phyloP scores from a whole-genome alignment of 108 stramenopile species.

The Aureococcus anophagefferens region DNA sequence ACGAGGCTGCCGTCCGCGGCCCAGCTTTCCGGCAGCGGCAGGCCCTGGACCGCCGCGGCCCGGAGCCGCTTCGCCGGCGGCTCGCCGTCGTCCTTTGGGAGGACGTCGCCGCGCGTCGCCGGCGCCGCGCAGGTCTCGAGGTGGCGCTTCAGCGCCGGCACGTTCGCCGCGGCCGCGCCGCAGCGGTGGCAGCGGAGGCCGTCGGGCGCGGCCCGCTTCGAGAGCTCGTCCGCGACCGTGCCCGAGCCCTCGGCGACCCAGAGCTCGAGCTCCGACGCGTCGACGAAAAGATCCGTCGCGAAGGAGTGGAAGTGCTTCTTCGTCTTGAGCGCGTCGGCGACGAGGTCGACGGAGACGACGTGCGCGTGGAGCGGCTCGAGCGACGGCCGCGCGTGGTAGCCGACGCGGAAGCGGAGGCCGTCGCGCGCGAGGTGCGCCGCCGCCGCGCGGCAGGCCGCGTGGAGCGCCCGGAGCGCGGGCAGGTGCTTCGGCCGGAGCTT shows the following conservation, averaged over 20 bases:
- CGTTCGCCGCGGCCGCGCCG: background rate
- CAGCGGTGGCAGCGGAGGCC: background rate
- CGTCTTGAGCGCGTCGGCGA: constrained; percentile 13
- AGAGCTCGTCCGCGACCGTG: background rate
- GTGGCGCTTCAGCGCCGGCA: constrained; percentile 3
- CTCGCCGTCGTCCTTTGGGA: too few species aligned
- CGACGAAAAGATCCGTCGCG: constrained; percentile 21
- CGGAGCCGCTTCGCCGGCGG: too few species aligned
- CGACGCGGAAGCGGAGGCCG: background rate
- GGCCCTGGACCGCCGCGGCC: too few species aligned
- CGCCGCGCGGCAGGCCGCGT: constrained; percentile 3
- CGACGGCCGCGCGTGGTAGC: constrained; percentile 33
- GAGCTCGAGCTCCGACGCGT: background rate
- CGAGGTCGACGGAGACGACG: constrained; percentile 31
- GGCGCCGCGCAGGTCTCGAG: background rate
- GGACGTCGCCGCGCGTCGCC: too few species aligned
- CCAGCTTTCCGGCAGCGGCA: too few species aligned
- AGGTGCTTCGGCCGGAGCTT: constrained; percentile 2
- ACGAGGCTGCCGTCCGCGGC: too few species aligned
- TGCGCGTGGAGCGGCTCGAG: constrained; percentile 29
- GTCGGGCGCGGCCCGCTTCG: background rate
- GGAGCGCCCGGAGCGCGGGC: background rate
- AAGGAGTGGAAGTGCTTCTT: constrained; percentile 33
- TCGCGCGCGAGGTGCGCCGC: background rate
- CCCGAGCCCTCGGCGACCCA: background rate